Evolutionary conservation across 768 basidiomycete species (phyloP).

Genomic region (Phlebiopsis gigantea): DNA sequence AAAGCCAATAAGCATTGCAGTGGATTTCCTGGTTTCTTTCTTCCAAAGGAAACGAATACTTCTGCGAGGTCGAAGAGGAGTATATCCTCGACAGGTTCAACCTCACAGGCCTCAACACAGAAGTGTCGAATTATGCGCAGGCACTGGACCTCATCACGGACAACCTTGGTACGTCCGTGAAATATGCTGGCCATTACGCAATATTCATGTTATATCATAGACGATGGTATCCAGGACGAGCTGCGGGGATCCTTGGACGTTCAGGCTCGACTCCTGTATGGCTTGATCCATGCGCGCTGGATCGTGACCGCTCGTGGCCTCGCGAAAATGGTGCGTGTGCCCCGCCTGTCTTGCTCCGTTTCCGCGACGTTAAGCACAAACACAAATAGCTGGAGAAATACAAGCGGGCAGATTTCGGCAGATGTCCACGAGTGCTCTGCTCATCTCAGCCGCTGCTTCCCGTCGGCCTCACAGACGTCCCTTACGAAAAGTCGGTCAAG

Average conservation of each 20-base stretch:
- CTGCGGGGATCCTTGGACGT: slow-evolving; percentile 87
- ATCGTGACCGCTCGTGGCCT: slow-evolving; percentile 93
- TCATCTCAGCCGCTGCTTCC: slow-evolving; percentile 93
- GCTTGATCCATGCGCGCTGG: slow-evolving; percentile 95
- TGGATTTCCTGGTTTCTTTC: slow-evolving; percentile 99
- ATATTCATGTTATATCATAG: slow-evolving; percentile 31
- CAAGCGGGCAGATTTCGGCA: slow-evolving; percentile 96
- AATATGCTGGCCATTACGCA: background rate
- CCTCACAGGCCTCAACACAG: slow-evolving; percentile 93
- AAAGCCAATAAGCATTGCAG: slow-evolving; percentile 32
- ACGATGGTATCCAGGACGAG: slow-evolving; percentile 94
- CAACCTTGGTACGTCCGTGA: slow-evolving; percentile 65
- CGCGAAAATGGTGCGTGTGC: slow-evolving; percentile 77
- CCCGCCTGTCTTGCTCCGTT: background rate
- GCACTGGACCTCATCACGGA: slow-evolving; percentile 96
- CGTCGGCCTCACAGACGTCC: slow-evolving; percentile 93
- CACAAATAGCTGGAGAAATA: slow-evolving; percentile 87
- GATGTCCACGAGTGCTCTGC: slow-evolving; percentile 96
- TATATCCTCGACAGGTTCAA: slow-evolving; percentile 99
- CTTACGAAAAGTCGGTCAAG: slow-evolving; percentile 98
- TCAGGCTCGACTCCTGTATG: slow-evolving; percentile 90
- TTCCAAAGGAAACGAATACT: slow-evolving; percentile 98
- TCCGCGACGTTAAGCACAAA: background rate
- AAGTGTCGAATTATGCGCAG: slow-evolving; percentile 90
- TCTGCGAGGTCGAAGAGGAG: slow-evolving; percentile 98